Evolutionary conservation across 1,284 basidiomycete genomes (phyloP).

Genomic region (Gymnopus androsaceus): DNA sequence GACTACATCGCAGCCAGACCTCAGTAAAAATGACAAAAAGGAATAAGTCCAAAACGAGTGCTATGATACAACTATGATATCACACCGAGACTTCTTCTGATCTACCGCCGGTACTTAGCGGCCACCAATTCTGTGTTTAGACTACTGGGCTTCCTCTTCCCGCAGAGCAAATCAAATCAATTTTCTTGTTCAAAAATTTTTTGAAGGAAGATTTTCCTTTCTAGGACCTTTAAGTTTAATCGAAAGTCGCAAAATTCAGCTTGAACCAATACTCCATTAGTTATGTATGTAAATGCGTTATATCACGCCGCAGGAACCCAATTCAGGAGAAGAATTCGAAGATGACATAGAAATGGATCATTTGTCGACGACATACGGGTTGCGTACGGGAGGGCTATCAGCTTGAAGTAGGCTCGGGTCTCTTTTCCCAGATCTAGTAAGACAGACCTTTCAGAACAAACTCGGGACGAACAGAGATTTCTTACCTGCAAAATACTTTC

Average conservation of each 20-base stretch:
- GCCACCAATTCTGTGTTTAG: background rate
- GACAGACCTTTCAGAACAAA: slow-evolving; percentile 7
- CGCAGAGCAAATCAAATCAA: too few species aligned
- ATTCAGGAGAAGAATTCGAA: too few species aligned
- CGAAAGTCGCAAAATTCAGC: too few species aligned
- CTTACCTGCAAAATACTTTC: slow-evolving; percentile 92
- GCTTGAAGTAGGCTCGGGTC: slow-evolving; percentile 30
- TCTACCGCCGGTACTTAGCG: background rate
- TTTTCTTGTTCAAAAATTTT: too few species aligned
- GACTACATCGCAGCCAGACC: background rate
- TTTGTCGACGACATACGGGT: slow-evolving; percentile 36
- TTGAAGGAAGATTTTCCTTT: too few species aligned
- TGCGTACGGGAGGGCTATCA: background rate
- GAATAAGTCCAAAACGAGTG: background rate
- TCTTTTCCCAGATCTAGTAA: slow-evolving; percentile 71
- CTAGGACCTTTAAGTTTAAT: too few species aligned
- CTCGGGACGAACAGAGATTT: background rate
- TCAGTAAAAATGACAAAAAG: background rate
- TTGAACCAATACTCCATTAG: too few species aligned
- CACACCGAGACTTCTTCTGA: too few species aligned
- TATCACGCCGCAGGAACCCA: too few species aligned
- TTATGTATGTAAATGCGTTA: too few species aligned
- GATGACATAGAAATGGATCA: background rate
- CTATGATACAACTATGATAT: background rate
- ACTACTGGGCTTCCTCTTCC: too few species aligned